Conservation (phyloP, 805 yeast genomes). For the Cyberlindnera subsufficiens region DNA sequence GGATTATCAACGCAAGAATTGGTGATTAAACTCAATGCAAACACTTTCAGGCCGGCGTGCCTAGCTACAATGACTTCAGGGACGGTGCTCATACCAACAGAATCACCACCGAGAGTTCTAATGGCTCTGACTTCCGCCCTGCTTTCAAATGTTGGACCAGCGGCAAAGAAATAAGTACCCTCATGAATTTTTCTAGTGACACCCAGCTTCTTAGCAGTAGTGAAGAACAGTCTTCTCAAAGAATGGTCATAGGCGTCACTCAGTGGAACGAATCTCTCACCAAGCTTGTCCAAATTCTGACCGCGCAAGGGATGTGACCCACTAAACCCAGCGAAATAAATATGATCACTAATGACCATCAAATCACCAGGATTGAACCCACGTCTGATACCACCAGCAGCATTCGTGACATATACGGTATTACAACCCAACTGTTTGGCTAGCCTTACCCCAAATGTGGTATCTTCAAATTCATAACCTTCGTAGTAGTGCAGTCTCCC, state of each 20-base stretch:
- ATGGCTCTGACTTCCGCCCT: conserved; percentile 87
- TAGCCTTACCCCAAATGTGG: conserved; percentile 82
- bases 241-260: conserved; percentile 84
- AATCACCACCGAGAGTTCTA: conserved; percentile 74
- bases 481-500: conserved; percentile 92
- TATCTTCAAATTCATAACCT: conserved; percentile 77
- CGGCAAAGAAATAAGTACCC: conserved; percentile 78
- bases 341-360: conserved; percentile 86
- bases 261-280: conserved; percentile 83
- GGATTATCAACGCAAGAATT: conserved; percentile 69
- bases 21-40: conserved; percentile 84
- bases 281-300: conserved; percentile 70
- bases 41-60: conserved; percentile 75
- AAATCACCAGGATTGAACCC: conserved; percentile 75
- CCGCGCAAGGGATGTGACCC: conserved; percentile 89
- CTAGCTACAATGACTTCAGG: conserved; percentile 94
- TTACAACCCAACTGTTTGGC: conserved; percentile 58
- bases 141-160: conserved; percentile 93
- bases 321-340: conserved; percentile 85
- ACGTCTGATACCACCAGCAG: conserved; percentile 85
- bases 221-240: conserved; percentile 56
- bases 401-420: conserved; percentile 81
- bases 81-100: conserved; percentile 97
- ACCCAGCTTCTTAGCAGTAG: conserved; percentile 43
- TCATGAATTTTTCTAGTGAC: conserved; percentile 64